A percentile compares a stretch with the other conserved stretches of the same genome.
Conservation (phyloP, 805 yeast genomes). For the Candida silvicultrix region DNA sequence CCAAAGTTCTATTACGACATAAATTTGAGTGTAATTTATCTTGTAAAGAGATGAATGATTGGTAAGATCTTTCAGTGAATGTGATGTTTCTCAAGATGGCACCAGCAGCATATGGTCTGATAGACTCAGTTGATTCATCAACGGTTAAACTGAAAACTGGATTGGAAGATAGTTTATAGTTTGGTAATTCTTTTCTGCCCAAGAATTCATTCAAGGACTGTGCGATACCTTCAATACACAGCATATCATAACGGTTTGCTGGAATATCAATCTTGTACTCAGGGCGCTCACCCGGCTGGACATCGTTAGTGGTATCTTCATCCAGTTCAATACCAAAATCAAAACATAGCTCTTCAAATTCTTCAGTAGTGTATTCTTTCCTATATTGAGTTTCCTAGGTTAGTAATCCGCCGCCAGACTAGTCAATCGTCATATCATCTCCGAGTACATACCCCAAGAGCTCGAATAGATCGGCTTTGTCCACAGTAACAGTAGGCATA, state of each 20-base stretch:
- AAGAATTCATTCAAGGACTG: slow-evolving; percentile 89
- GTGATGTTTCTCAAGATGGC: slow-evolving; percentile 84
- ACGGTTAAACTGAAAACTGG: slow-evolving; percentile 65
- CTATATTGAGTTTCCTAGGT: slow-evolving; percentile 19
- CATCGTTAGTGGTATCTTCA: slow-evolving; percentile 85
- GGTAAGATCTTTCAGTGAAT: slow-evolving; percentile 81
- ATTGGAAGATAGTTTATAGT: slow-evolving; percentile 51
- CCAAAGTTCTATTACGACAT: slow-evolving; percentile 95
- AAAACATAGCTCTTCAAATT: slow-evolving; percentile 95
- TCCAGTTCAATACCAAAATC: slow-evolving; percentile 97
- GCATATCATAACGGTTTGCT: slow-evolving; percentile 97
- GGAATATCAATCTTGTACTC: slow-evolving; percentile 95
- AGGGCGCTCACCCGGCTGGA: slow-evolving; percentile 84
- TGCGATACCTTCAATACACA: slow-evolving; percentile 97
- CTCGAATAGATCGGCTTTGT: slow-evolving; percentile 84
- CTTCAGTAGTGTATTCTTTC: slow-evolving; percentile 67
- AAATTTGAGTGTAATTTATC: slow-evolving; percentile 93
- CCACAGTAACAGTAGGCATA: slow-evolving; percentile 97
- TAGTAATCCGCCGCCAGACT: no score
- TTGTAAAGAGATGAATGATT: slow-evolving; percentile 91
- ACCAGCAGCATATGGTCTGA: slow-evolving; percentile 92
- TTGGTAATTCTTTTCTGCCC: slow-evolving; percentile 62
- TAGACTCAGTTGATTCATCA: slow-evolving; percentile 60
- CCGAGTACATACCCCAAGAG: slow-evolving; percentile 45
- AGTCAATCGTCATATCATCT: no score